Evolutionary conservation across 768 basidiomycete species (phyloP), one percentile per base, ranked within the genome.

Genomic region (Termitomyces sp.): DNA sequence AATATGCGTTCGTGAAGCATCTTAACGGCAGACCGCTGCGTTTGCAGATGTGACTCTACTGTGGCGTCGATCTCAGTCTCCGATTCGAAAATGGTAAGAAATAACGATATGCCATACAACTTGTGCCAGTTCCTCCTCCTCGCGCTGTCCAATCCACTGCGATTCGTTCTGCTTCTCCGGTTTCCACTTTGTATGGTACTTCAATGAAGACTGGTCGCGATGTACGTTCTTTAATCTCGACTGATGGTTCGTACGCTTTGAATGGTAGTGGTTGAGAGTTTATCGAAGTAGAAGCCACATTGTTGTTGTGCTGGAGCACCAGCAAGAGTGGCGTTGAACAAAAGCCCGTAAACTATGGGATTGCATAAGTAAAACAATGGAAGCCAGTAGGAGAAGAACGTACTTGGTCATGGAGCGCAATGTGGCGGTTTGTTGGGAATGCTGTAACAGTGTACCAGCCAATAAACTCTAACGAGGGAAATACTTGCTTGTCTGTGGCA

Each of bases 151-250:
- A 96, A 70, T 98, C 96, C 0, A 99, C 97, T 6, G 97, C 97
- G 62, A 99, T 98, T 41, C 97, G 87, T 70, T 99, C 97, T 16
- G 97, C 97, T 74, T 99, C 97, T 36, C 96, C 97, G 0, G 96
- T 98, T 73, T 98, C 96, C 18, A 99, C 89, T 52, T 84, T 88
- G 74, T 88, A 98, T 4, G 88, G 76, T 1, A 88, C 91, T 67
- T 93, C 89, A 47, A 96, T 85, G 66, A 91, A 96, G 12, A 89
- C 87, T 1, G 86, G 84, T 55, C 88, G 85, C 54, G 88, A 85
- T 68, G 79, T 86, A 49, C 89, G 82, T 62, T 91, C 91, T 57
- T 85, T 81, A 45, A 95, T 87, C 69, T 95, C 93, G 44, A 95
- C 81, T 1, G 91, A 89, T 0, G 93, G 89, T 69, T 98, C 95